Evolutionary conservation across 2,329 filamentous ascomycete genomes (phyloP), one percentile per base, ranked within the genome.

Genomic region (Cyanodermella asteris): DNA sequence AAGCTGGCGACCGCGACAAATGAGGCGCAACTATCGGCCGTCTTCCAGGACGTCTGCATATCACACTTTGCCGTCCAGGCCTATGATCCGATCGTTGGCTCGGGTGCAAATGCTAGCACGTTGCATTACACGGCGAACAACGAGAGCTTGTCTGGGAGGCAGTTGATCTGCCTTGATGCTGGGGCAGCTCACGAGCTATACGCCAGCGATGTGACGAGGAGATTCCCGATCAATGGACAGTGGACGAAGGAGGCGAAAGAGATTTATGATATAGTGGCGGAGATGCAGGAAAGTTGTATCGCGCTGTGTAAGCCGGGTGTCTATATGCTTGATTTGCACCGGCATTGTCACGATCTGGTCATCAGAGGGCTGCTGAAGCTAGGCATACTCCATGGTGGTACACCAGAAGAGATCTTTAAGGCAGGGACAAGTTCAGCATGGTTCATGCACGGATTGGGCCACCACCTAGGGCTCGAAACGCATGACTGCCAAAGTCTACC

Each of bases 101-200:
- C 66, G 17, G 84, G 84, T 7, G 61, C 68, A 5, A 72, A 76
- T 10, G 82, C 75, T 1, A 77, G 81, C 5, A 87, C 78, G 2
- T 60, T 93, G 17, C 84, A 93, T 51, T 93, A 93, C 39, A 66
- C 80, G 13, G 65, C 72, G 41, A 91, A 91, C 45, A 59, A 81
- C 35, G 60, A 72, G 40, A 59, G 69, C 1, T 51, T 84, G 18
- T 50, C 52, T 1, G 67, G 66, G 21, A 81, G 84, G 50, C 64
- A 77, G 27, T 72, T 90, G 38, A 50, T 93, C 26, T 61, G 91
- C 29, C 53, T 93, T 12, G 84, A 94, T 42, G 82, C 80, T 3
- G 84, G 80, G 13, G 71, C 62, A 16, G 75, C 81, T 47, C 77
- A 65, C 60, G 46, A 63, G 27, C 73, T 69, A 47, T 81, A 82